These are phyloP conservation scores for Tribonema minus DNA, from an alignment of 108 stramenopile genomes.

Conservation along the genomic window DNA sequence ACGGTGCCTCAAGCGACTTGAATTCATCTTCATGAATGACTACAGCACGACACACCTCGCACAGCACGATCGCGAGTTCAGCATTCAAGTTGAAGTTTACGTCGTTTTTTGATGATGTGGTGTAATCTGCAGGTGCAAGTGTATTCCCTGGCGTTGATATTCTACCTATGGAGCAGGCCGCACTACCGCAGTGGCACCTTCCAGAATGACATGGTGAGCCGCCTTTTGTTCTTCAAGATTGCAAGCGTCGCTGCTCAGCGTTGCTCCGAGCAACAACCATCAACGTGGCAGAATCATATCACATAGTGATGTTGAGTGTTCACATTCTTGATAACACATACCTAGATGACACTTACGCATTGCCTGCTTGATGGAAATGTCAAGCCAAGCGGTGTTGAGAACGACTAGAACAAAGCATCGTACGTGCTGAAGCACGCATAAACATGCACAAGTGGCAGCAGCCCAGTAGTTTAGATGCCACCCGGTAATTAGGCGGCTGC, in stretches of 20 bases:
- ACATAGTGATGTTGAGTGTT: slow-evolving; percentile 76
- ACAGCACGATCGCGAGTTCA: neutral
- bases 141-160: slow-evolving; percentile 75
- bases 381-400: too few species aligned
- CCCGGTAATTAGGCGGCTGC: too few species aligned
- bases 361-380: too few species aligned
- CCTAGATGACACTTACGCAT: too few species aligned
- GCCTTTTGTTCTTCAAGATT: neutral
- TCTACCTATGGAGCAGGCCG: slow-evolving; percentile 82
- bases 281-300: slow-evolving; percentile 92
- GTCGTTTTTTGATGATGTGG: neutral
- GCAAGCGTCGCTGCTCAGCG: too few species aligned
- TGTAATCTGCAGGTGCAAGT: slow-evolving; percentile 64
- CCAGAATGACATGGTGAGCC: slow-evolving; percentile 68
- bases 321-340: slow-evolving; percentile 63
- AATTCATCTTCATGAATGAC: neutral
- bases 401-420: too few species aligned
- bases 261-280: slow-evolving; percentile 62
- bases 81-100: neutral
- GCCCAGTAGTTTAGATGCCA: too few species aligned
- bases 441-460: too few species aligned
- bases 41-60: neutral
- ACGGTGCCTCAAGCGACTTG: neutral
- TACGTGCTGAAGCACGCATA: too few species aligned
- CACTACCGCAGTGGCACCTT: slow-evolving; percentile 88